phyloP scores from a whole-genome alignment of 805 yeast species.

The Metschnikowia noctiluminum region DNA sequence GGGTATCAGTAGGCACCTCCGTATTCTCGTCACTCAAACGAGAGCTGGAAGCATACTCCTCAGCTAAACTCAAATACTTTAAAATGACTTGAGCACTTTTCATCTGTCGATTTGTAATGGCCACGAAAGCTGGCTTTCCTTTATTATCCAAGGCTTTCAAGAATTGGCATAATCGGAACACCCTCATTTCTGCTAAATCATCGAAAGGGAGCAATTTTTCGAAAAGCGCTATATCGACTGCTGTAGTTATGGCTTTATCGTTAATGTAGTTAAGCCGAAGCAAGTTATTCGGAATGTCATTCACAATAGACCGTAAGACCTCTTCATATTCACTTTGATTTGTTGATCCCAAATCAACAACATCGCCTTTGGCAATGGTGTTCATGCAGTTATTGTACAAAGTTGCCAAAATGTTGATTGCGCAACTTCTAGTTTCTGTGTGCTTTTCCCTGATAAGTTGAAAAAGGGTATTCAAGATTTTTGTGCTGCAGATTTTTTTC shows the following conservation, averaged over 20 bases:
- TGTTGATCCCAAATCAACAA: conserved; percentile 31
- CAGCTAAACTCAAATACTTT: conserved; percentile 49
- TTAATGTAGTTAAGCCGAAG: conserved; percentile 71
- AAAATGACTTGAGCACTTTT: conserved; percentile 51
- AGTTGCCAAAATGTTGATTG: conserved; percentile 52
- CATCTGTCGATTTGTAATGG: conserved; percentile 66
- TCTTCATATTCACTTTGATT: conserved; percentile 22
- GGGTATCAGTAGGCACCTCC: conserved; percentile 16
- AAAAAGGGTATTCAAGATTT: conserved; percentile 51
- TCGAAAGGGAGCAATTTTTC: conserved; percentile 59
- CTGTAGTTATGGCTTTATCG: conserved; percentile 59
- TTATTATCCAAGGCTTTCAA: conserved; percentile 50
- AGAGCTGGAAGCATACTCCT: conserved; percentile 26
- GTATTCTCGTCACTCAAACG: conserved; percentile 22
- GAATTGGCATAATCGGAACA: conserved; percentile 50
- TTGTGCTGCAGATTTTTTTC: conserved; percentile 42
- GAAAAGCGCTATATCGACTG: conserved; percentile 59
- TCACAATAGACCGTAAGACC: conserved; percentile 29
- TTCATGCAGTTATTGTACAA: conserved; percentile 50
- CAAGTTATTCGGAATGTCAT: conserved; percentile 62
- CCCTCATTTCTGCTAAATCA: conserved; percentile 43
- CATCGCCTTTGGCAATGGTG: conserved; percentile 10
- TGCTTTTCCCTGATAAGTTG: conserved; percentile 73
- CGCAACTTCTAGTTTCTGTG: conserved; percentile 56
- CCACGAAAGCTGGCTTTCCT: conserved; percentile 61